Base-by-base conservation (phyloP, 2,329 filamentous ascomycete species). In the Cytospora schulzeri region DNA sequence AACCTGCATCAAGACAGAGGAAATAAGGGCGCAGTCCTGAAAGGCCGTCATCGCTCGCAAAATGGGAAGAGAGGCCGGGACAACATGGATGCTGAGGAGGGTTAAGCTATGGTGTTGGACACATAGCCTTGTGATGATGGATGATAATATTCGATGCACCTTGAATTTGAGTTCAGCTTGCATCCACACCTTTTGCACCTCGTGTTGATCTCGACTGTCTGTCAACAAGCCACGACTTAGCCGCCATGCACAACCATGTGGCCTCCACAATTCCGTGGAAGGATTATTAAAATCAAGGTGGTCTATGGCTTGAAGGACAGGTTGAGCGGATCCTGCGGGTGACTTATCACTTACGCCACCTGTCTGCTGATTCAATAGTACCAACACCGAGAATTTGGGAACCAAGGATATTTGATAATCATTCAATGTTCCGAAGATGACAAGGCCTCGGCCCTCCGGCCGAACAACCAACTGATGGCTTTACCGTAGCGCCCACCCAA, bases 1-100 rank as follows among this genome's bases (percentile, higher is more conserved):
- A 83, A 86, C 62, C 75, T 93, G 69, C 85, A 91, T 24, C 38
- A 54, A 56, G 86, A 88, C 73, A 85, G 84, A 69, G 85, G 84
- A 53, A 83, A 84, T 76, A 83, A 80, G 79, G 78, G 83, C 28
- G 75, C 79, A 56, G 75, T 79, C 45, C 70, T 81, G 48, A 78
- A 79, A 63, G 81, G 80, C 35, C 80, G 79, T 69, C 79, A 80
- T 38, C 50, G 60, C 15, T 26, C 57, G n/a, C 76, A 76, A 26
- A 85, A 83, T 71, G 81, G 80, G 28, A 78, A 77, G 70, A 74
- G 77, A 65, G 75, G 80, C 45, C 73, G 74, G 51, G 85, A 87
- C 68, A 81, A 88, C 57, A 93, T 93, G 91, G 91, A 94, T 76
- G 80, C 81, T 48, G 91, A 92, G 70, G 91, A 93, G 75, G 86